Evolutionary conservation across 129 eudicot species (phyloP), one percentile per base, ranked within the genome.

Genomic region (Artemisia annua): DNA sequence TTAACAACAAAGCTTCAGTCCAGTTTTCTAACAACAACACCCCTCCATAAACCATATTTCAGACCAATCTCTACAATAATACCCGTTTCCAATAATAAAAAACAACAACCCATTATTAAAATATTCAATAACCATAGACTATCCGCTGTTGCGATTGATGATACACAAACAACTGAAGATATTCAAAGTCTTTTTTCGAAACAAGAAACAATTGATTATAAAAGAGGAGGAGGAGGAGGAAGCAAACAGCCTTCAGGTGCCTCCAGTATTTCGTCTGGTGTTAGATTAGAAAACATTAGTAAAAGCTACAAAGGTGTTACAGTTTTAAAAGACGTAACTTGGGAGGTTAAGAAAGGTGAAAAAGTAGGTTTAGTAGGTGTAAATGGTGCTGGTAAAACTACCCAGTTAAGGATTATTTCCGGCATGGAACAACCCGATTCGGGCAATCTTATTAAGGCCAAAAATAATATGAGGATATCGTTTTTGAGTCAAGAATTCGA

Each of bases 341-440:
- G 99, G 99, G 99, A 94, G 54, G 99, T 94, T 71, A 94, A 94
- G 59, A 94, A 86, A 56, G 97, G 99, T 0, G 99, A 94, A 67
- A 94, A 94, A 62, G 97, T 94, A 12, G 99, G 99, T 30, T 69
- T 94, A 71, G 99, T 94, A 10, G 99, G 99, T 26, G 97, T 94
- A 3, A 94, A 94, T 83, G 99, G 99, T 3, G 99, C 99, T 6
- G 99, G 99, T 48, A 94, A 94, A 56, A 94, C 99, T 0, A 94
- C 96, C 60, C 99, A 94, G n/a, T 70, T 94, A 88, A 86, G 97
- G 73, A 94, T 90, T 66, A 88, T 94, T 63, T 39, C 99, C 4
- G 99, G 96, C 11, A 32, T 86, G 53, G 99, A 94, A 69, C 91
- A 88, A 43, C 96, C 99, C 0, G 99, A 94, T 82, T 86, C 96